A percentile compares a stretch with the other conserved stretches of the same genome.
Conservation (phyloP, 441 rosid species). For the Populus hybrid region DNA sequence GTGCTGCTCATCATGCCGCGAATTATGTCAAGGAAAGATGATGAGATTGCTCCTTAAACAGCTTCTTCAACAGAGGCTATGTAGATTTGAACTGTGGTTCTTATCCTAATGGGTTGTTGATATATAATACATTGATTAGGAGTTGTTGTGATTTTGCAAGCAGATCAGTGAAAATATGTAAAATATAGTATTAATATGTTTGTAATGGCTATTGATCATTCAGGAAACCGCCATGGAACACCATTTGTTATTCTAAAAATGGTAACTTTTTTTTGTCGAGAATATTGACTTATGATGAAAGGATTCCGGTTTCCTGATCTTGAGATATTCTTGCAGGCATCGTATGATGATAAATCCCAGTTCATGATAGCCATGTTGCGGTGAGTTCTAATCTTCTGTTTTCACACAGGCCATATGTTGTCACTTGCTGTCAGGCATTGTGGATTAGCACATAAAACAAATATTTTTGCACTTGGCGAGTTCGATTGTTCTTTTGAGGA, state of each 20-base stretch:
- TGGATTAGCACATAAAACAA: constrained; percentile 93
- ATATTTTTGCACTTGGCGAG: constrained; percentile 81
- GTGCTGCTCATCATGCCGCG: too few species aligned
- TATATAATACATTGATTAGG: too few species aligned
- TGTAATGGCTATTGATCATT: constrained; percentile 14
- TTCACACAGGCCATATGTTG: constrained; percentile 7
- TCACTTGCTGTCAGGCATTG: constrained; percentile 69
- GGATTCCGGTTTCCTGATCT: constrained; percentile 16
- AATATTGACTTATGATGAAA: constrained; percentile 7
- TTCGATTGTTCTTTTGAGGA: constrained; percentile 37
- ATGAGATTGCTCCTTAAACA: too few species aligned
- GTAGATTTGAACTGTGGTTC: too few species aligned
- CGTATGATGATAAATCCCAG: constrained; percentile 87
- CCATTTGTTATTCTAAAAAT: constrained; percentile 67
- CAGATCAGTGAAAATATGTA: too few species aligned
- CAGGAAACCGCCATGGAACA: constrained; percentile 87
- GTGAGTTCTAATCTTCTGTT: constrained; percentile 35
- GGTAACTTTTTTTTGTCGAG: constrained; percentile 41
- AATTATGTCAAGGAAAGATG: too few species aligned
- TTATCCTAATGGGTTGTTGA: too few species aligned
- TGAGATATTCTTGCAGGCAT: constrained; percentile 57
- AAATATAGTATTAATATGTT: neutral
- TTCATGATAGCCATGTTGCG: constrained; percentile 79
- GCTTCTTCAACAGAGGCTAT: too few species aligned
- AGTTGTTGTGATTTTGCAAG: too few species aligned